Evolutionary conservation across 345 rosid species (phyloP), one percentile per base, ranked within the genome.

Genomic region (Hypericum perforatum): DNA sequence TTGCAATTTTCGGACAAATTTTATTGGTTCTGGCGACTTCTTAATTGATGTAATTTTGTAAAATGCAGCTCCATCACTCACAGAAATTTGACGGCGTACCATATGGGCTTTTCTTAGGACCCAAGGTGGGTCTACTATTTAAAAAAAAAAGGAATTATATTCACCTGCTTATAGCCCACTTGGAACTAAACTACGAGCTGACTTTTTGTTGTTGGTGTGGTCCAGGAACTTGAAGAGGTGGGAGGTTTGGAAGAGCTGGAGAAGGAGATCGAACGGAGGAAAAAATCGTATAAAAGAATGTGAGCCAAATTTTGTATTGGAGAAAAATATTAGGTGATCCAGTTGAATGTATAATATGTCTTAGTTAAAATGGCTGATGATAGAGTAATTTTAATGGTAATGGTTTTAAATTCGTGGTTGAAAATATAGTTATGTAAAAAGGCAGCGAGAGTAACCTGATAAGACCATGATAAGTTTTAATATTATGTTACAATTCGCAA

Each of bases 91-190:
- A 61, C 4, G 98, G 98, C 32, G 86, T 87, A 5, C 98, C 98
- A 29, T 91, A 87, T 52, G 98, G 98, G 40, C 68, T 91, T 70
- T 91, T 91, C 59, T 73, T 91, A 15, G 98, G 96, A 49, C 96
- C 95, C 3, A 81, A 73, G 86, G 97, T 76, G 12, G 44, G 66
- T n/a, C 22, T n/a, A n/a, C n/a, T n/a, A n/a, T n/a, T n/a, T n/a
- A n/a, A n/a, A n/a, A n/a, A n/a, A n/a, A n/a, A n/a, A n/a, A n/a
- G n/a, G n/a, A n/a, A n/a, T n/a, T n/a, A n/a, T n/a, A n/a, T 12
- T 22, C 16, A 41, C 41, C 37, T 11, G 16, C 10, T n/a, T n/a
- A n/a, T n/a, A n/a, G n/a, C n/a, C n/a, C 7, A 5, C 8, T 44
- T n/a, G n/a, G n/a, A 7, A 8, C 11, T 12, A 41, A 32, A 5